Base-by-base conservation (phyloP, 2,329 filamentous ascomycete genomes). In the Scytalidium sp. region DNA sequence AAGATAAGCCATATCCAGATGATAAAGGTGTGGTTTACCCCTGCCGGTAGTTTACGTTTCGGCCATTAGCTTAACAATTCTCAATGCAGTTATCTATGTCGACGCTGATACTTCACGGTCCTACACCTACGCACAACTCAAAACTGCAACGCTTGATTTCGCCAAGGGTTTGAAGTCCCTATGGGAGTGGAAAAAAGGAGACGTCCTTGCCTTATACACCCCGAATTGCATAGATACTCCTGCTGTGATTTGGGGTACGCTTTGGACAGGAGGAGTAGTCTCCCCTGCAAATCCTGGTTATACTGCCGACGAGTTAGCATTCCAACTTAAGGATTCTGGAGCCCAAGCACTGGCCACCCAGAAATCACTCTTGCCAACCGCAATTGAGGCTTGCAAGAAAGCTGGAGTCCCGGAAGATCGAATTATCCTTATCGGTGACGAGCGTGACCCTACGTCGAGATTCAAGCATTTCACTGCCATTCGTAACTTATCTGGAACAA, bases 271-370 rank as follows among this genome's bases (percentile, higher is more conserved):
- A 42, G 91, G 88, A 23, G 74, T 90, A 46, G 72, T 90, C 10
- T 90, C 86, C n/a, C 90, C 92, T 0, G 91, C 90, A 2, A 97
- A 97, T 64, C 91, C 92, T 19, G 83, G 84, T 3, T 96, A 96
- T 70, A 96, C 88, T 0, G 81, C 80, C 11, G 83, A 90, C 9
- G 93, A 97, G 69, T 78, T 97, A 27, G 84, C 87, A 3, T 91
- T 88, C 62, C 92, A 97, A 70, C 78, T 97, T 53, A 83, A 83
- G 60, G 88, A 95, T 67, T 86, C 86, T 0, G 79, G 81, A 1
- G 88, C 90, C 25, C 88, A 84, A 62, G 88, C 79, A 1, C 67
- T 97, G 7, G 79, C 87, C 21, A 96, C 92, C 0, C 89, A 96
- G 61, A 66, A 79, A 21, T 70, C 83, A 0, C 78, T 86, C 51